Evolutionary conservation across 2,329 filamentous ascomycete genomes (phyloP).

Genomic region (Allantophomopsis lycopodina): DNA sequence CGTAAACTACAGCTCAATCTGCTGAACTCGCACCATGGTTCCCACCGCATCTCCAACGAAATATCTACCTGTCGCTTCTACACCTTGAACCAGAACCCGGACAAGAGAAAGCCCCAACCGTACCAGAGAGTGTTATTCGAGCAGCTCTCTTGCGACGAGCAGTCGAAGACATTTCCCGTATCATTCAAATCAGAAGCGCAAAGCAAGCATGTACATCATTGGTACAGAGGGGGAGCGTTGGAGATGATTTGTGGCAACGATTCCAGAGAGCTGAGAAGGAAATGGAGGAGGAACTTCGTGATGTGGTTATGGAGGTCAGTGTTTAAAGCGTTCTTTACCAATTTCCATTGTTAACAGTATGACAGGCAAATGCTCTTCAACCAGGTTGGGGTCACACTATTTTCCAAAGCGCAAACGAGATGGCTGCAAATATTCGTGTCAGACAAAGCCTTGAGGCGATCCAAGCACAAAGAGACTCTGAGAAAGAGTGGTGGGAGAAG

Average conservation of each 20-base stretch:
- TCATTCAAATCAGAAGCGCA: constrained; percentile 75
- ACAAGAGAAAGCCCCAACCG: constrained; percentile 49
- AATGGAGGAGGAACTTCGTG: constrained; percentile 88
- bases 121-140: constrained; percentile 77
- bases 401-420: constrained; percentile 96
- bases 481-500: constrained; percentile 90
- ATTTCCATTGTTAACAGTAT: constrained; percentile 9
- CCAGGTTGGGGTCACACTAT: constrained; percentile 88
- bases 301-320: constrained; percentile 81
- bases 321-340: constrained; percentile 1
- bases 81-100: constrained; percentile 56
- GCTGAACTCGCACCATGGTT: constrained; percentile 92
- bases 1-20: constrained; percentile 45
- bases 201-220: constrained; percentile 79
- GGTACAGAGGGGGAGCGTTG: constrained; percentile 81
- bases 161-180: constrained; percentile 82
- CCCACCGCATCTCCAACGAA: constrained; percentile 74
- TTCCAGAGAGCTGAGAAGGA: constrained; percentile 91
- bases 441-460: constrained; percentile 65
- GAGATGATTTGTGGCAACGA: constrained; percentile 90
- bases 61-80: constrained; percentile 86
- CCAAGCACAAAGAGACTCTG: constrained; percentile 53
- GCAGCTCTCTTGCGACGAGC: constrained; percentile 82
- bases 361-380: constrained; percentile 75
- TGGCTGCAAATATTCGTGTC: constrained; percentile 70